A percentile compares a stretch with the other conserved stretches of the same genome.
Conservation (phyloP, 2,329 filamentous ascomycete species). For the Colletotrichum chlorophyti region DNA sequence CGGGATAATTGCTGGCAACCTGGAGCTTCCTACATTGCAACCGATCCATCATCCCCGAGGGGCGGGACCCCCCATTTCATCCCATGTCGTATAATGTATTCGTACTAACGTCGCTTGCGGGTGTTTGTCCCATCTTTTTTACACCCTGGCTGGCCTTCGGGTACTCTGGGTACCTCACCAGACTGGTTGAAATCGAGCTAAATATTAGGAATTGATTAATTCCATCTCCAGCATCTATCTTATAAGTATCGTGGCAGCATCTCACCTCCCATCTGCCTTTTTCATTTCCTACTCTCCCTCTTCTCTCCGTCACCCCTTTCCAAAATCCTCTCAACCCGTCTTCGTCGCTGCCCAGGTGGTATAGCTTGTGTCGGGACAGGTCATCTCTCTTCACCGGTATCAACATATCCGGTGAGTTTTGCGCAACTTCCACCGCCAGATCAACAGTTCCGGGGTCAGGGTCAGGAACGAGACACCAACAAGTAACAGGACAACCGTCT, state of each 20-base stretch:
- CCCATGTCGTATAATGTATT: background rate
- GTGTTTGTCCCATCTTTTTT: conserved; percentile 21
- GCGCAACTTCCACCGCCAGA: background rate
- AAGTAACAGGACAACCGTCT: background rate
- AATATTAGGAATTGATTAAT: background rate
- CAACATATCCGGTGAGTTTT: too few relatives aligned
- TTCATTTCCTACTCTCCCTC: conserved; percentile 1
- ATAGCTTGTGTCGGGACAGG: background rate
- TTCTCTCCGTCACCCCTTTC: conserved; percentile 2
- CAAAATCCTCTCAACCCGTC: background rate
- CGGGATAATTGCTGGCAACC: conserved; percentile 43
- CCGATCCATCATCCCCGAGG: too few relatives aligned
- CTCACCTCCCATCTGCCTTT: conserved; percentile 1
- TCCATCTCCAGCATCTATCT: too few relatives aligned
- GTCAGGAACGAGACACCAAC: background rate
- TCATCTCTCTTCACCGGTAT: too few relatives aligned
- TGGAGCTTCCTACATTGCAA: conserved; percentile 41
- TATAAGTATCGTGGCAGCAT: conserved; percentile 25
- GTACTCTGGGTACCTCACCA: too few relatives aligned
- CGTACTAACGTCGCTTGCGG: background rate
- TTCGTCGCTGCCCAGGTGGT: conserved; percentile 4
- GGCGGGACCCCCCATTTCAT: conserved; percentile 15
- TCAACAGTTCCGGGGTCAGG: background rate
- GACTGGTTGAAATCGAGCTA: too few relatives aligned
- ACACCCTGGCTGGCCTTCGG: background rate